phyloP scores from a whole-genome alignment of 192 early-diverging fungal species.

The Chytriomyces confervae region DNA sequence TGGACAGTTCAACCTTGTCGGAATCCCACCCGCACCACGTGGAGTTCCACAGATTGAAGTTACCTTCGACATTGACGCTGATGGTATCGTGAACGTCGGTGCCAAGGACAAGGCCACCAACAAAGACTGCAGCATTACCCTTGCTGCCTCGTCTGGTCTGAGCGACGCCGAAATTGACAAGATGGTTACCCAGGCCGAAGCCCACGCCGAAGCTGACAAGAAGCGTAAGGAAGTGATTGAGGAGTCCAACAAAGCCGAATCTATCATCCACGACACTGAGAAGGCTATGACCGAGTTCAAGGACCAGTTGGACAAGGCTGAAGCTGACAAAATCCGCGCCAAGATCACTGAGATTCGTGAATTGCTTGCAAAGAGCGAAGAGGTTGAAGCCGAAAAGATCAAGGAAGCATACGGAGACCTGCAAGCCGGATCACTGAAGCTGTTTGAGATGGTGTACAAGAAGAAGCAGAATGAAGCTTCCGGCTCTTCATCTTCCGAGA shows the following conservation, averaged over 20 bases:
- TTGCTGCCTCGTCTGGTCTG: constrained; percentile 93
- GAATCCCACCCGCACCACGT: constrained; percentile 95
- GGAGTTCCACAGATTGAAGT: constrained; percentile 98
- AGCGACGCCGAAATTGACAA: constrained; percentile 94
- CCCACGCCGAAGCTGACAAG: constrained; percentile 91
- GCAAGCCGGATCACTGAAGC: constrained; percentile 89
- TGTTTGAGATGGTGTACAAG: constrained; percentile 99
- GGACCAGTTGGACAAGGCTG: constrained; percentile 87
- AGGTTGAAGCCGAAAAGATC: constrained; percentile 80
- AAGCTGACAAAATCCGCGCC: constrained; percentile 84
- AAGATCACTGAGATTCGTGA: constrained; percentile 84
- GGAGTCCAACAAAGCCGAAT: constrained; percentile 91
- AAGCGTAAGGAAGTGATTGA: constrained; percentile 93
- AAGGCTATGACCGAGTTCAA: constrained; percentile 96
- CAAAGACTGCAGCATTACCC: constrained; percentile 85
- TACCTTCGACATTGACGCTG: constrained; percentile 98
- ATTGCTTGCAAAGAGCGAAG: constrained; percentile 71
- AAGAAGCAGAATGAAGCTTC: constrained; percentile 50
- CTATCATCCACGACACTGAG: constrained; percentile 89
- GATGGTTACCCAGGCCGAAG: constrained; percentile 92
- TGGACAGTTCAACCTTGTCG: constrained; percentile 96
- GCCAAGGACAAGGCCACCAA: constrained; percentile 97
- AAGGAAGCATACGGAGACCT: constrained; percentile 84
- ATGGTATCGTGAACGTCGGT: constrained; percentile 97
- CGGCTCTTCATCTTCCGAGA: constrained; percentile 45